A percentile compares a stretch with the other conserved stretches of the same genome.
These are phyloP conservation scores for Hydrangea macrophylla DNA, from an alignment of 148 eudicot species.

Conservation along the genomic window DNA sequence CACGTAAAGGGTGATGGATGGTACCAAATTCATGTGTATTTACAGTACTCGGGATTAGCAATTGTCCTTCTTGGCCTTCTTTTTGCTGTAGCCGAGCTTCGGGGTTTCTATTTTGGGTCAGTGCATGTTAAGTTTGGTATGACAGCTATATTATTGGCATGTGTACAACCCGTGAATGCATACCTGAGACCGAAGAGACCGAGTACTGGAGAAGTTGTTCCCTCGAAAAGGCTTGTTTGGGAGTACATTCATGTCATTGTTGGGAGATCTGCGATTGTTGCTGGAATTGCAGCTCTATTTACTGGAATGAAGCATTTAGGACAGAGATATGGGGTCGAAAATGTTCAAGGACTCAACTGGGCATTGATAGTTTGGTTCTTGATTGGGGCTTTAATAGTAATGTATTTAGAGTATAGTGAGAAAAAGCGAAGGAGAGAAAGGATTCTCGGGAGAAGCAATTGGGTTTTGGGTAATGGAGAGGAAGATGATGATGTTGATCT, in stretches of 20 bases:
- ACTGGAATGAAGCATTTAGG: constrained; percentile 92
- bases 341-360: constrained; percentile 65
- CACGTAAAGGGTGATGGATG: constrained; percentile 80
- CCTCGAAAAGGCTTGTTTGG: constrained; percentile 60
- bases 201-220: constrained; percentile 44
- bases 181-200: constrained; percentile 75
- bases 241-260: constrained; percentile 66
- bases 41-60: constrained; percentile 83
- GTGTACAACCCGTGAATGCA: constrained; percentile 76
- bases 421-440: constrained; percentile 36
- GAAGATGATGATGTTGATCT: constrained; percentile 84
- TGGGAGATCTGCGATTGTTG: constrained; percentile 66
- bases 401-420: constrained; percentile 70
- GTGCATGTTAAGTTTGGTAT: constrained; percentile 84
- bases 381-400: constrained; percentile 43
- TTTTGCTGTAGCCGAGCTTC: constrained; percentile 92
- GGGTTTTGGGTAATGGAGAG: constrained; percentile 83
- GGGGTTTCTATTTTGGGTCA: constrained; percentile 59
- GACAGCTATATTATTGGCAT: constrained; percentile 57
- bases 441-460: constrained; percentile 47
- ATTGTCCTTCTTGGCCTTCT: constrained; percentile 82
- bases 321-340: constrained; percentile 69
- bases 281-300: constrained; percentile 69
- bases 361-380: constrained; percentile 81
- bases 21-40: constrained; percentile 77